Evolutionary conservation across 2,329 filamentous ascomycete genomes (phyloP).

Genomic region (Cordyceps militaris): DNA sequence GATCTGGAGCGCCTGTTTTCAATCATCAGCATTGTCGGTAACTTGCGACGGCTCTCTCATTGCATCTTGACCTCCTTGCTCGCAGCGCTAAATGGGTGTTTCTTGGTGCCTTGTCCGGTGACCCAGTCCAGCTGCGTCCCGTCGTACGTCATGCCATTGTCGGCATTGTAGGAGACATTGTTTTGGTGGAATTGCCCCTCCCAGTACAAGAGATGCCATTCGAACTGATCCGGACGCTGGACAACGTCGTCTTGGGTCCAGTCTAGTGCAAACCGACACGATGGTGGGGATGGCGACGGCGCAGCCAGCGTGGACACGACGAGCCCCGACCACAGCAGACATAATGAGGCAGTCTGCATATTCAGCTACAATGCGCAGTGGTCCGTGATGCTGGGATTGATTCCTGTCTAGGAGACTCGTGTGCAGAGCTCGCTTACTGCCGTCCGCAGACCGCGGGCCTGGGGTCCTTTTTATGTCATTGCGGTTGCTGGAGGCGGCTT

Average conservation of each 20-base stretch:
- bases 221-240: conserved; percentile 24
- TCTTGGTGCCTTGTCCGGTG: conserved; percentile 27
- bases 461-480: conserved; percentile 4
- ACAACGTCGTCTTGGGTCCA: conserved; percentile 26
- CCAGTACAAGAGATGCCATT: conserved; percentile 34
- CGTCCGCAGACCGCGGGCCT: background rate
- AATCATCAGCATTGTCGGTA: background rate
- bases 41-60: background rate
- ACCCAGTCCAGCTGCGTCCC: conserved; percentile 31
- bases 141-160: conserved; percentile 36
- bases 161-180: conserved; percentile 32
- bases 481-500: background rate
- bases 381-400: background rate
- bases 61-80: conserved; percentile 25
- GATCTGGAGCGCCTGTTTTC: conserved; percentile 33
- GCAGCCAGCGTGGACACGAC: background rate
- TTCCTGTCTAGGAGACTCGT: background rate
- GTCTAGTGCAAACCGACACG: conserved; percentile 25
- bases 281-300: conserved; percentile 14
- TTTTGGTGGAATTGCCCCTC: conserved; percentile 38
- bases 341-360: background rate
- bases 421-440: background rate
- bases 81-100: conserved; percentile 34
- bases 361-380: background rate
- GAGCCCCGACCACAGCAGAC: background rate